These are phyloP conservation scores for Microbotryum violaceum DNA, from an alignment of 1,284 basidiomycete genomes.

Conservation along the genomic window DNA sequence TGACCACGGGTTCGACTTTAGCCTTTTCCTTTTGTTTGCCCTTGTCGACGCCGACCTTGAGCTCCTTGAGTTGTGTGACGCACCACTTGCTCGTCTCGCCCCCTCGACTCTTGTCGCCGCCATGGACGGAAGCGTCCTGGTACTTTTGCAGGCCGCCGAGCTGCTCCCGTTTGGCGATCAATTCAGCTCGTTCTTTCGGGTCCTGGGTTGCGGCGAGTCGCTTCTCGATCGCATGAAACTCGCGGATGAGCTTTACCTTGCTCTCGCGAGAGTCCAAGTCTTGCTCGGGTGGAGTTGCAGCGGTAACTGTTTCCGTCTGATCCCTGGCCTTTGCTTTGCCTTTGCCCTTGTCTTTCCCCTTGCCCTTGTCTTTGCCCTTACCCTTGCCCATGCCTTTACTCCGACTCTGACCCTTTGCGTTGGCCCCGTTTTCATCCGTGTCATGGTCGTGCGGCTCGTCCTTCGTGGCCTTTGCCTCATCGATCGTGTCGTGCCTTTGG, in stretches of 20 bases:
- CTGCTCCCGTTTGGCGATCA: slow-evolving; percentile 22
- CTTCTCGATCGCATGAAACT: slow-evolving; percentile 36
- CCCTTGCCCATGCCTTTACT: background rate
- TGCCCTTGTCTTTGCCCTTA: background rate
- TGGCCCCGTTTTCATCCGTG: background rate
- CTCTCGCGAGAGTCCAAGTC: slow-evolving; percentile 1
- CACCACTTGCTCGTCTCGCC: slow-evolving; percentile 37
- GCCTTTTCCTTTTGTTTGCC: slow-evolving; percentile 8
- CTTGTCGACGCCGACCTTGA: slow-evolving; percentile 28
- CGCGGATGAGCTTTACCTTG: slow-evolving; percentile 27
- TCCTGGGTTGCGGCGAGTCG: slow-evolving; percentile 25
- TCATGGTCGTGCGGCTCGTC: slow-evolving; percentile 3
- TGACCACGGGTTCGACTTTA: slow-evolving; percentile 17
- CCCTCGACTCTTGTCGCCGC: slow-evolving; percentile 31
- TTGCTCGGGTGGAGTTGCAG: background rate
- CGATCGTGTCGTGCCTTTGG: background rate
- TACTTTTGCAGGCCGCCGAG: slow-evolving; percentile 36
- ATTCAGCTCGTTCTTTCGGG: slow-evolving; percentile 17
- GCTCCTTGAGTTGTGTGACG: slow-evolving; percentile 28
- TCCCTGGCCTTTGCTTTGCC: background rate
- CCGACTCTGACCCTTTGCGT: background rate
- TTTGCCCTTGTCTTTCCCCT: background rate
- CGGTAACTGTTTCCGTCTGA: background rate
- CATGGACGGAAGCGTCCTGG: slow-evolving; percentile 33
- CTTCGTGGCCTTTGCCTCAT: background rate